These are phyloP conservation scores for Oryza rufipogon DNA, from an alignment of 176 grass and related monocot species.

Conservation along the genomic window DNA sequence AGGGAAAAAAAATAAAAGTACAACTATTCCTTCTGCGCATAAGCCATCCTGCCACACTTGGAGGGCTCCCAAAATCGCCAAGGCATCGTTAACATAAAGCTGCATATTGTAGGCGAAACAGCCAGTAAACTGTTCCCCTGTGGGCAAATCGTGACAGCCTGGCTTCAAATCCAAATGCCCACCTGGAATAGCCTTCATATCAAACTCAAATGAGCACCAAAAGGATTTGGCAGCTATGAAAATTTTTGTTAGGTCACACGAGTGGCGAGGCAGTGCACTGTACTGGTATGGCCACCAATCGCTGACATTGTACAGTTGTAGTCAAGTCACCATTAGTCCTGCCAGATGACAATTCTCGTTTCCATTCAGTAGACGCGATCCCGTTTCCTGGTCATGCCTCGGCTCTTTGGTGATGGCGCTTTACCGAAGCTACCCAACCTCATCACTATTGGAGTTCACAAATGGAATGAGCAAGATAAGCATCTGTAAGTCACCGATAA, in stretches of 20 bases:
- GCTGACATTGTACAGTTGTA: conserved; percentile 21
- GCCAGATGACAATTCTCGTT: conserved; percentile 3
- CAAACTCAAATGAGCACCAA: conserved; percentile 32
- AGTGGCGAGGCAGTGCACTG: conserved; percentile 30
- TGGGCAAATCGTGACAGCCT: background rate
- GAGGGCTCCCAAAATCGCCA: conserved; percentile 19
- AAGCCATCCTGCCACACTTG: conserved; percentile 2
- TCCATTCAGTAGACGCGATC: conserved; percentile 54
- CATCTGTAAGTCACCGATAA: background rate
- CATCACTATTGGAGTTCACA: conserved; percentile 56
- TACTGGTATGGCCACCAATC: conserved; percentile 44
- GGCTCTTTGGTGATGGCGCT: conserved; percentile 61
- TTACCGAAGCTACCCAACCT: conserved; percentile 62
- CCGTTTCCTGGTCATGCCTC: conserved; percentile 56
- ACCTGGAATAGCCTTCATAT: conserved; percentile 24
- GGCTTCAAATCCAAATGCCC: background rate
- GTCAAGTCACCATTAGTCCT: conserved; percentile 27
- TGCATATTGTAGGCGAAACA: conserved; percentile 12
- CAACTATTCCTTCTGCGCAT: conserved; percentile 22
- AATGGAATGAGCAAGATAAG: background rate
- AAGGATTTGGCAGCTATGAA: conserved; percentile 21
- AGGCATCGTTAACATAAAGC: background rate
- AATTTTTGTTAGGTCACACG: conserved; percentile 30
- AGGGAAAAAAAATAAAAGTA: background rate
- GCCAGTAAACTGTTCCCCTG: background rate